These are phyloP conservation scores for Gaertneriomyces semiglobifer DNA, from an alignment of 192 early-diverging fungal species.

Conservation along the genomic window DNA sequence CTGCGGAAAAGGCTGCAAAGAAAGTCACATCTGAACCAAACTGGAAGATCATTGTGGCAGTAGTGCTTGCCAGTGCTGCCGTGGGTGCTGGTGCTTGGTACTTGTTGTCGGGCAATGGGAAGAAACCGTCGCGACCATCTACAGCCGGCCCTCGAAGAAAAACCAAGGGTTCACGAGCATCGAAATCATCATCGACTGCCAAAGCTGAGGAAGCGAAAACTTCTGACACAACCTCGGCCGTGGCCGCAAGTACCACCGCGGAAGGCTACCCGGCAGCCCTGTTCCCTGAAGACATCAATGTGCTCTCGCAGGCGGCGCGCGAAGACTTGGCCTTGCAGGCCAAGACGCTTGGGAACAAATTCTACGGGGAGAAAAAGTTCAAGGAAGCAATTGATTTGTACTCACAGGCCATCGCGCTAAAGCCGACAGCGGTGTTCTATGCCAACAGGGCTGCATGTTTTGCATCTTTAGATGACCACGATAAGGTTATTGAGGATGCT, in stretches of 20 bases:
- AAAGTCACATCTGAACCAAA: background rate
- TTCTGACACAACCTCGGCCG: background rate
- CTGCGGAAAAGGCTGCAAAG: background rate
- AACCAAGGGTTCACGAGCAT: too few species aligned
- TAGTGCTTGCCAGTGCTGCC: constrained; percentile 27
- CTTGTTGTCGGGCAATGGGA: constrained; percentile 12
- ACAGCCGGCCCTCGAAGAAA: background rate
- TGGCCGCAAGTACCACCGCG: background rate
- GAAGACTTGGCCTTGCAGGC: constrained; percentile 65
- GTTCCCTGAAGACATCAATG: constrained; percentile 17
- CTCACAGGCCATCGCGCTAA: constrained; percentile 81
- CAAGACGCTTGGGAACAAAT: constrained; percentile 85
- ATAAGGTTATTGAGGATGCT: constrained; percentile 81
- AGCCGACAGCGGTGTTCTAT: constrained; percentile 75
- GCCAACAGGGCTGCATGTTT: constrained; percentile 96
- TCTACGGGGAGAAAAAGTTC: constrained; percentile 80
- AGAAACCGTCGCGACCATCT: background rate
- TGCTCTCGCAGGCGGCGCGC: constrained; percentile 7
- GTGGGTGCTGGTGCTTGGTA: constrained; percentile 31
- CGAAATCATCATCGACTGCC: too few species aligned
- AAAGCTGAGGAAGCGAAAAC: too few species aligned
- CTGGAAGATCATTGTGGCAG: constrained; percentile 28
- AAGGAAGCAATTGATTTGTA: constrained; percentile 82
- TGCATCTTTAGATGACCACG: constrained; percentile 67
- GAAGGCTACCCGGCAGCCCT: constrained; percentile 14